A percentile compares a stretch with the other conserved stretches of the same genome.
These are phyloP conservation scores for Malassezia cuniculi DNA, from an alignment of 1,284 basidiomycete genomes.

Conservation along the genomic window DNA sequence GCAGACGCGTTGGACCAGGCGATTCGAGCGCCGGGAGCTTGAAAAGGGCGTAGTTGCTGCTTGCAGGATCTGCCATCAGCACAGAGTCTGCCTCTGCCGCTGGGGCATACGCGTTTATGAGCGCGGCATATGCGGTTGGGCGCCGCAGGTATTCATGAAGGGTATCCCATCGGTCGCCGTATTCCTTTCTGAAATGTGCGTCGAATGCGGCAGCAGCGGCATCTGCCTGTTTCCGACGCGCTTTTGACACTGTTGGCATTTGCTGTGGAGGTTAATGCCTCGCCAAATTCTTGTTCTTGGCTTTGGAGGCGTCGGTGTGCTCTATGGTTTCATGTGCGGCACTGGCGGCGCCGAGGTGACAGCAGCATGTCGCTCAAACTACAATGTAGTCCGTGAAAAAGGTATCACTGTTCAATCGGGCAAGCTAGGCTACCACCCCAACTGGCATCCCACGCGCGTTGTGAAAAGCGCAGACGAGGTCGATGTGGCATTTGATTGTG, in stretches of 20 bases:
- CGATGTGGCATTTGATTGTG: conserved; percentile 55
- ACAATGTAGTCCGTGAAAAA: conserved; percentile 49
- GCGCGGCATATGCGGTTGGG: conserved; percentile 6
- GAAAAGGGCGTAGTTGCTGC: background rate
- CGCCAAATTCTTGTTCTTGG: conserved; percentile 48
- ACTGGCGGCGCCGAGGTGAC: conserved; percentile 57
- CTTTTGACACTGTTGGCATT: background rate
- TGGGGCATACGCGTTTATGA: conserved; percentile 8
- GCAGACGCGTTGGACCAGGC: conserved; percentile 3
- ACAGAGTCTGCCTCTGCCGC: conserved; percentile 3
- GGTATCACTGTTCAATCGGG: conserved; percentile 53
- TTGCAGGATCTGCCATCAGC: background rate
- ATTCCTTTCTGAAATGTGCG: conserved; percentile 1
- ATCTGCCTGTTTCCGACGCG: conserved; percentile 4
- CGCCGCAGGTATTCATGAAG: background rate
- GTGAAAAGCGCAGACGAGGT: conserved; percentile 54
- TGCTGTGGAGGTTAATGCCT: background rate
- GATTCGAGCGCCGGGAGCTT: background rate
- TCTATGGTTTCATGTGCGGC: conserved; percentile 56
- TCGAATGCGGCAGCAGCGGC: conserved; percentile 5
- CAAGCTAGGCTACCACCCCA: conserved; percentile 53
- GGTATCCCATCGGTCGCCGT: conserved; percentile 1
- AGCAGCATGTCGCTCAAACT: conserved; percentile 62
- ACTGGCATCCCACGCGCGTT: conserved; percentile 58
- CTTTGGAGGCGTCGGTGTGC: conserved; percentile 49